A percentile compares a stretch with the other conserved stretches of the same genome.
Conservation (phyloP, 345 rosid species). For the Linum lewisii region DNA sequence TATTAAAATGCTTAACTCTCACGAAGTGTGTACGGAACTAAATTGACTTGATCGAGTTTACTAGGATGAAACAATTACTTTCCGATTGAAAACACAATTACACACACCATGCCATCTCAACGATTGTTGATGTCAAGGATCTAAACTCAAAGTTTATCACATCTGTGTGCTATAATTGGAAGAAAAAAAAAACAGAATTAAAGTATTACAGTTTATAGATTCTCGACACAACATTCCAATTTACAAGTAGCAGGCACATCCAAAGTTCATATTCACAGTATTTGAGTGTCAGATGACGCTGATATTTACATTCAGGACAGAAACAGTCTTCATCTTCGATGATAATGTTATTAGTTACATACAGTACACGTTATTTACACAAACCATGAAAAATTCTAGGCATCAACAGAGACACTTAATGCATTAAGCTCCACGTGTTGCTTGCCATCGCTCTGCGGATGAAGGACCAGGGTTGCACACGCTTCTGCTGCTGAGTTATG, state of each 20-base stretch:
- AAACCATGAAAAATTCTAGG: slow-evolving; percentile 14
- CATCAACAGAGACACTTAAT: slow-evolving; percentile 63
- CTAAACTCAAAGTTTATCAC: too few species aligned
- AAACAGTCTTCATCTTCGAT: background rate
- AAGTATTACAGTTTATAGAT: too few species aligned
- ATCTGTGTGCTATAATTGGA: too few species aligned
- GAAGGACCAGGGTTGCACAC: slow-evolving; percentile 45
- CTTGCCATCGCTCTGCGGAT: slow-evolving; percentile 50
- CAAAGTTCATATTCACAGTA: background rate
- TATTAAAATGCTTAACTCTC: too few species aligned
- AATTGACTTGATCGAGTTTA: too few species aligned
- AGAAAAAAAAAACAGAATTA: too few species aligned
- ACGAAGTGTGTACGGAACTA: too few species aligned
- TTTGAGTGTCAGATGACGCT: background rate
- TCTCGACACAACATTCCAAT: background rate
- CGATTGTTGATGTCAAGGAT: too few species aligned
- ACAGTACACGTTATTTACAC: background rate
- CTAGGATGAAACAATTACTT: too few species aligned
- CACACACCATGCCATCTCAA: too few species aligned
- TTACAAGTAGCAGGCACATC: background rate
- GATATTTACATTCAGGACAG: background rate
- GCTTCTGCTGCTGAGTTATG: slow-evolving; percentile 41
- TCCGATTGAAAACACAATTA: too few species aligned
- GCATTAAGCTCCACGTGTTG: slow-evolving; percentile 67
- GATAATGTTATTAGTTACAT: background rate